Base-by-base conservation (phyloP, 805 yeast species). In the Nakazawaea anatomiae region DNA sequence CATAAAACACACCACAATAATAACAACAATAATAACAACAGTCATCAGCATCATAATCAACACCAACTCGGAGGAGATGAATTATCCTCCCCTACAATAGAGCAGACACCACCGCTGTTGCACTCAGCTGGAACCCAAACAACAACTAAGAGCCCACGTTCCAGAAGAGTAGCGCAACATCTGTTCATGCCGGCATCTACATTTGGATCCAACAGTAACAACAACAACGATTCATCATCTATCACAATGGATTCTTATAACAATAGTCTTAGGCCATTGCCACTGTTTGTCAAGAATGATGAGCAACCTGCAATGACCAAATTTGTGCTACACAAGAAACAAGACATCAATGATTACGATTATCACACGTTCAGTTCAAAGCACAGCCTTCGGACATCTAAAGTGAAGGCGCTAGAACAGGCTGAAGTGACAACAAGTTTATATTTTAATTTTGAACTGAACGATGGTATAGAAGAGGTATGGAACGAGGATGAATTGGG, bases 341-440 rank as follows among this genome's bases (percentile, higher is more conserved):
- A 35, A 4, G 66, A 62, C 38, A 55, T 61, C 53, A 58, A 60
- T 43, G 66, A 66, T 42, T 68, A 65, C 49, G 71, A 68, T 42
- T 69, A 68, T 47, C 61, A 63, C 50, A 64, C 67, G 6, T 69
- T 69, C 53, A 60, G 66, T 50, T 59, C 69, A 1, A 58, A 50
- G 2, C 68, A 66, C 46, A 70, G 70, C 25, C 47, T 69, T 39
- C 48, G 72, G 47, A 38, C 61, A 11, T 63, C 69, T 25, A 69
- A 68, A 53, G 57, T 69, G 4, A 58, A 63, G 43, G 72, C 71
- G 5, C 60, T 68, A 52, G 72, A 69, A 51, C 70, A 68, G 47
- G 65, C 69, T 5, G 73, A 69, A 47, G 52, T 62, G 52, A 65
- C 72, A 4, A 52, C 68, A 7, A 61, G 57, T 42, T 47, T 61